Base-by-base conservation (phyloP, 345 rosid species). In the Pugionium dolabratum region DNA sequence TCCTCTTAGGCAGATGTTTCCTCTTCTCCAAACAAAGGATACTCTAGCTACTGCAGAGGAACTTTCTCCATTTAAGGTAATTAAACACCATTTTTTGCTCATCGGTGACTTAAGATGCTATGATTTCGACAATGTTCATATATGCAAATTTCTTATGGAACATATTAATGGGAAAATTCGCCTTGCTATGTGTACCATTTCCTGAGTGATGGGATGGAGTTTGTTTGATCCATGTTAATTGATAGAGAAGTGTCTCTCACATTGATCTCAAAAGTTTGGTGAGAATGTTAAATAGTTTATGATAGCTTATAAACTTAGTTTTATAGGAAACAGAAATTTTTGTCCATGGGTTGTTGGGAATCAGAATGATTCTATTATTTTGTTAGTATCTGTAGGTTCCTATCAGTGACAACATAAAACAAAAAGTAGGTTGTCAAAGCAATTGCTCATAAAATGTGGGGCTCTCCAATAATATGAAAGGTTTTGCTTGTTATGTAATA, bases 1-100 rank as follows among this genome's bases (percentile, higher is more conserved):
- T 69, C 99, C 95, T 53, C 88, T 94, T 26, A 88, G 76, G 67
- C 82, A 84, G 67, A 90, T 94, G 88, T 94, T 94, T 81, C 97
- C 99, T 1, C 90, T 75, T 65, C 75, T 94, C 73, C 89, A 94
- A 80, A 94, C 96, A 30, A 94, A 94, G 60, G 88, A 90, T 10
- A 86, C 95, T 11, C 68, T 90, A 54, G 95, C 92, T 66, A 77
- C 88, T 32, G 55, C 80, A 1, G 90, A 94, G 62, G 99, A 94
- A 71, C 89, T 94, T 63, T 89, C 92, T 62, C 80, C 95, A 28
- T 86, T 88, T 66, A 82, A 84, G 97, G 99, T 90, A 86, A 73
- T 11, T 58, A 41, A 54, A 31, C 35, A 36, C 8, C 10, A 51
- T 54, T 54, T 37, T 48, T 25, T 37, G 0, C 56, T 25, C 50